Evolutionary conservation across 225 moss, liverwort and hornwort species (phyloP).

Genomic region (Antitrichia curtipendula): DNA sequence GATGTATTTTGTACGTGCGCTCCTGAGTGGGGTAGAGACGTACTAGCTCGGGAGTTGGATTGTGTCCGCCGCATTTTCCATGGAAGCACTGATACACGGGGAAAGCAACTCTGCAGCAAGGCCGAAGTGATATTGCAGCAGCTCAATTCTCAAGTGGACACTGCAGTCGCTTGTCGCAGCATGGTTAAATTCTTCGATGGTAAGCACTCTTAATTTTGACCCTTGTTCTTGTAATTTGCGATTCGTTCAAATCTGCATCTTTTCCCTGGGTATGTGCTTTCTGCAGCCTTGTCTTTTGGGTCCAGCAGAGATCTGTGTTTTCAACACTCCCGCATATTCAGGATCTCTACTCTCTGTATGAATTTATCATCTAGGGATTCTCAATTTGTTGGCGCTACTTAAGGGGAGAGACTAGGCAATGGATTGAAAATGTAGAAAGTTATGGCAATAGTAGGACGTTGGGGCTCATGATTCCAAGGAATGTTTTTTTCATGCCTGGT

Average conservation of each 20-base stretch:
- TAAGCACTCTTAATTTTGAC: conserved; percentile 14
- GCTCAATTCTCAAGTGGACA: conserved; percentile 55
- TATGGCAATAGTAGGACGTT: neutral
- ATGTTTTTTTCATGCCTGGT: neutral
- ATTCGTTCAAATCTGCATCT: neutral
- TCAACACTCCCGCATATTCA: neutral
- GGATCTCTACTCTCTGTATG: neutral
- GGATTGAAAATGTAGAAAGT: neutral
- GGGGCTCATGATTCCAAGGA: neutral
- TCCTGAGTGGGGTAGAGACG: conserved; percentile 72
- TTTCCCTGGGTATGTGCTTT: neutral
- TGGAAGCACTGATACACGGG: conserved; percentile 66
- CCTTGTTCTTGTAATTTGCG: neutral
- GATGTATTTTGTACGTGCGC: conserved; percentile 93
- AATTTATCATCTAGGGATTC: neutral
- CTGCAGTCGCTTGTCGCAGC: conserved; percentile 54
- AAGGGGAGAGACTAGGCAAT: neutral
- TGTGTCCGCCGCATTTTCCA: conserved; percentile 88
- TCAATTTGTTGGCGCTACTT: neutral
- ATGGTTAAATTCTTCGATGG: conserved; percentile 91
- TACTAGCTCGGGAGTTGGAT: conserved; percentile 74
- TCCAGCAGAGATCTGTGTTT: neutral
- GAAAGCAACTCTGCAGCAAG: conserved; percentile 76
- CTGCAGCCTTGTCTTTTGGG: neutral
- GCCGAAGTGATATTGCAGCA: conserved; percentile 78